Evolutionary conservation across 2,329 filamentous ascomycete species (phyloP), one percentile per base, ranked within the genome.

Genomic region (Ophiostoma montium): DNA sequence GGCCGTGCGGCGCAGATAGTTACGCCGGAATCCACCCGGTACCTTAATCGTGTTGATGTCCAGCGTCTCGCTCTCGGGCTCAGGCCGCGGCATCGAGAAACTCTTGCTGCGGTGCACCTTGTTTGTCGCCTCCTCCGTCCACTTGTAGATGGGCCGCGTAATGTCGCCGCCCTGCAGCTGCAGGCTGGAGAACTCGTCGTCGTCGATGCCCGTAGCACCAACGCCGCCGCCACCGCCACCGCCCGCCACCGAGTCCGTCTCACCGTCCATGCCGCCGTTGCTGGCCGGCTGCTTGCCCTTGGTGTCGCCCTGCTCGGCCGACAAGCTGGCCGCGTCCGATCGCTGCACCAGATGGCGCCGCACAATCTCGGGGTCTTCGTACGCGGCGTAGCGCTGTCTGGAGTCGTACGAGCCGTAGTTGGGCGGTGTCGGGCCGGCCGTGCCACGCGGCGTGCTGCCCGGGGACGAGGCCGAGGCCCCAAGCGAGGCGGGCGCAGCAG

Each of bases 111-210:
- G 79, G 58, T 82, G 78, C 60, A 80, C 70, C 57, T 78, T 78
- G 53, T 72, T 74, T 71, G 60, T 94, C 47, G 84, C 84, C 62
- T 94, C 86, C 63, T 96, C 88, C 6, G 88, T 87, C 86, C 94
- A 98, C 58, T 86, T 83, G 70, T 98, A 98, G 58, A 98, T 94
- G 49, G 90, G 86, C 53, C 92, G 75, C 21, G 90, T 95, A 50
- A 95, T 84, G 62, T 98, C 92, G 55, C 92, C 92, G 52, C 92
- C 92, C 62, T 96, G 94, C 43, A 98, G 70, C 61, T 82, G 82
- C 62, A 98, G 66, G 65, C 92, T 96, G 30, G 89, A 95, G 63
- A 98, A 98, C 60, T 94, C 86, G 52, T 92, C 85, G 6, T 82
- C 78, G 53, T 78, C 74, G 15, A 53, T 47, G 18, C 47, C 53